Evolutionary conservation across 805 yeast species (phyloP), one percentile per base, ranked within the genome.

Genomic region (Wickerhamiella kazuoi): DNA sequence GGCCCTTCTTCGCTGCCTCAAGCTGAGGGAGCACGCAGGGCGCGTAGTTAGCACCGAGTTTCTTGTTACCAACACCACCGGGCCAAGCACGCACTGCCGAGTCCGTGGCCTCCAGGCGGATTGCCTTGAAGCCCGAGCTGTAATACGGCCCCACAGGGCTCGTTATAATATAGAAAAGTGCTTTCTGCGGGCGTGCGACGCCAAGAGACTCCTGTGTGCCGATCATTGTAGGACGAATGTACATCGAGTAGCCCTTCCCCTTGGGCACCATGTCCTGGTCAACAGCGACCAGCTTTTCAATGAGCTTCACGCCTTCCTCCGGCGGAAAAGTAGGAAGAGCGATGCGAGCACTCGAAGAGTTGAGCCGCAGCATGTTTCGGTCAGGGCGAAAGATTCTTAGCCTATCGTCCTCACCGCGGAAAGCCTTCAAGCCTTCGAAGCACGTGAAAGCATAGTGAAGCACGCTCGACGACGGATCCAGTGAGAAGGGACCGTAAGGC

Each of bases 1-100:
- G 86, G 34, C 98, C 98, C 61, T 86, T 74, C 19, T 67, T 54
- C 41, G 94, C 94, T 38, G 97, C 95, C 63, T 81, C 78, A 51
- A 71, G 66, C 64, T 83, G 95, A 24, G 97, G 96, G 56, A 71
- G 68, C 53, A 86, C 74, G 60, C 95, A 81, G 46, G 97, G 96
- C 34, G 96, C 98, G 57, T 87, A 87, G 68, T 87, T 87, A 45
- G 94, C 96, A 61, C 98, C 98, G 53, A 87, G 73, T 64, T 87
- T 87, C 62, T 74, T 78, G 72, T 87, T 79, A 63, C 98, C 98
- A 51, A 76, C 84, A 61, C 97, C 98, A 54, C 94, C 94, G 56
- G 97, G 97, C 97, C 97, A 87, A 23, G 98, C 97, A 67, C 98
- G 80, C 26, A 86, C 86, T 37, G 94, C 94, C 51, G 81, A 76